Conservation (phyloP, 345 rosid species). For the Cardamine chenopodiifolia region DNA sequence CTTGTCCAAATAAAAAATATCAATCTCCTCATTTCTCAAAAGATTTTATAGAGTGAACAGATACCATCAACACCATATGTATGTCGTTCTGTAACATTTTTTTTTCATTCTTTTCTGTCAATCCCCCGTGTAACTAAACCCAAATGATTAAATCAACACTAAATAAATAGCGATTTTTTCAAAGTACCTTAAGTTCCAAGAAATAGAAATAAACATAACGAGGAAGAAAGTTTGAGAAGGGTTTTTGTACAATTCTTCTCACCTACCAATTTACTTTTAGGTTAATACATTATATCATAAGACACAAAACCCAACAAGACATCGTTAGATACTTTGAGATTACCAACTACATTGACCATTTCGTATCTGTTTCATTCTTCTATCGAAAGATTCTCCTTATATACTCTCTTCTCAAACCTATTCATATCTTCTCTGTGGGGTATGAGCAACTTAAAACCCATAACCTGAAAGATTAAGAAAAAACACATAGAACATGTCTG, state of each 20-base stretch:
- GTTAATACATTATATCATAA: slow-evolving; percentile 27
- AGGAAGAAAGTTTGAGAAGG: not conserved
- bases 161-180: not conserved
- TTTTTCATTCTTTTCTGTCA: too few relatives aligned
- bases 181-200: slow-evolving; percentile 29
- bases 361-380: slow-evolving; percentile 19
- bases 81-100: too few relatives aligned
- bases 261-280: slow-evolving; percentile 52
- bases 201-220: slow-evolving; percentile 16
- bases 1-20: not conserved
- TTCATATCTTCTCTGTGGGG: slow-evolving; percentile 36
- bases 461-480: slow-evolving; percentile 1
- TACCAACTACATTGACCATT: slow-evolving; percentile 57
- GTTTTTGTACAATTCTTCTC: slow-evolving; percentile 47
- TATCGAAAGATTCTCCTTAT: slow-evolving; percentile 34
- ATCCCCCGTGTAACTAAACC: slow-evolving; percentile 8
- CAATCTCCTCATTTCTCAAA: not conserved
- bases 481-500: slow-evolving; percentile 40
- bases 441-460: slow-evolving; percentile 23
- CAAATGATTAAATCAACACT: not conserved
- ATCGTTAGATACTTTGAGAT: slow-evolving; percentile 53
- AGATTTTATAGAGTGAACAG: not conserved
- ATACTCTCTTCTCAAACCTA: slow-evolving; percentile 32
- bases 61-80: too few relatives aligned
- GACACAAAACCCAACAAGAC: slow-evolving; percentile 23